A percentile compares a stretch with the other conserved stretches of the same genome.
phyloP scores from a whole-genome alignment of 1,139 yeast species.

The Saccharomycopsis phalli region DNA sequence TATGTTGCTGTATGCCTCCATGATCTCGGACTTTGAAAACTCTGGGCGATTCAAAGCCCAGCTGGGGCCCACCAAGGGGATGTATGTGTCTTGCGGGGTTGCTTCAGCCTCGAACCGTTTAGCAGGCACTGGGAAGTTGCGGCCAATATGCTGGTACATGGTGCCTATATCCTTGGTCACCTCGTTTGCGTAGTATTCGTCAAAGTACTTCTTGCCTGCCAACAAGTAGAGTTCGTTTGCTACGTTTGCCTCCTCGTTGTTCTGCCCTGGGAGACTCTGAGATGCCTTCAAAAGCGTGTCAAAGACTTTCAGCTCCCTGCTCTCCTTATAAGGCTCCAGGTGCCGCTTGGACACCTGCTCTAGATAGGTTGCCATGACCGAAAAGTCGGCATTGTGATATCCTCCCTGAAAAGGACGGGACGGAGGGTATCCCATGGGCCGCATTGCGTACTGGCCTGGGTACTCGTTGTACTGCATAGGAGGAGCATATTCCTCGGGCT shows the following conservation, averaged over 20 bases:
- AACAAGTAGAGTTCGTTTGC: slow-evolving; percentile 11
- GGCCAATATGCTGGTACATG: neutral
- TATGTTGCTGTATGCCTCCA: neutral
- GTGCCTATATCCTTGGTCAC: slow-evolving; percentile 1
- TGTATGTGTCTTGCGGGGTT: neutral
- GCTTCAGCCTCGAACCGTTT: neutral
- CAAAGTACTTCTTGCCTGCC: slow-evolving; percentile 4
- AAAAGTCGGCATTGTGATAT: too few relatives aligned
- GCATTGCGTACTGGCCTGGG: too few relatives aligned
- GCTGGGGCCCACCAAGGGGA: neutral
- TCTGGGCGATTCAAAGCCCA: neutral
- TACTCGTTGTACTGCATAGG: neutral
- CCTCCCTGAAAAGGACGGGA: too few relatives aligned
- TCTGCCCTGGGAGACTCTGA: neutral
- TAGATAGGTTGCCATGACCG: too few relatives aligned
- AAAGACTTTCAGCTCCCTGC: neutral
- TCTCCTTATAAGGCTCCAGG: neutral
- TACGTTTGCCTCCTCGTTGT: neutral
- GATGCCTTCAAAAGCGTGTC: neutral
- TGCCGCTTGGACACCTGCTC: neutral
- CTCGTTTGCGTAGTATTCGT: neutral
- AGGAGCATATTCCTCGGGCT: neutral
- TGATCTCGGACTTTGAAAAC: neutral
- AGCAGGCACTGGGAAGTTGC: neutral
- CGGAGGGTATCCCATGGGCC: too few relatives aligned